Conservation (phyloP, 2,329 filamentous ascomycete genomes). For the Trichoderma sp. region DNA sequence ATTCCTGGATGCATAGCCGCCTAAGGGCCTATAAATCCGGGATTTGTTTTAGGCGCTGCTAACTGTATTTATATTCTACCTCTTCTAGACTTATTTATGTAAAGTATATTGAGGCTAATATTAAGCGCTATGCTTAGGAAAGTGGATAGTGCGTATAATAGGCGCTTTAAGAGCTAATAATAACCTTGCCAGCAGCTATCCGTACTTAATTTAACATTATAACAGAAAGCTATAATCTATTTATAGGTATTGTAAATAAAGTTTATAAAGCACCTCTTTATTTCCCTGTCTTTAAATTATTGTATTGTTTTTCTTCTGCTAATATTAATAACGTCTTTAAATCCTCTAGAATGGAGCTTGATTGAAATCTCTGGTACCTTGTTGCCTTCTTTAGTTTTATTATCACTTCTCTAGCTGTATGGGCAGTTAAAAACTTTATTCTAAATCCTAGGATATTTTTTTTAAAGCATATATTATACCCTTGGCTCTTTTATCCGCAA, state of each 20-base stretch:
- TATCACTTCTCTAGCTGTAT: conserved; percentile 10
- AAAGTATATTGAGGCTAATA: background rate
- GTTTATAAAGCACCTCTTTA: background rate
- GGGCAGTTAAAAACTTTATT: conserved; percentile 11
- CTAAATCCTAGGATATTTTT: conserved; percentile 20
- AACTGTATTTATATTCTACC: background rate
- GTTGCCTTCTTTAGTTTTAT: conserved; percentile 27
- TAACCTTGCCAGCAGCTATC: background rate
- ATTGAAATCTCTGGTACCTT: conserved; percentile 21
- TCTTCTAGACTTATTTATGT: background rate
- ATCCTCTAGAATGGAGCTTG: conserved; percentile 5
- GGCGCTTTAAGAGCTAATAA: conserved; percentile 5
- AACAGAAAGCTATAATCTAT: background rate
- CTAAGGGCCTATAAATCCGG: background rate
- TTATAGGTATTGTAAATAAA: background rate
- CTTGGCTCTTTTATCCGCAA: background rate
- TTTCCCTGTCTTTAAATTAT: background rate
- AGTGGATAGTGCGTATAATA: background rate
- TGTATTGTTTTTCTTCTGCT: too few species aligned
- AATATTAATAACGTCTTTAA: background rate
- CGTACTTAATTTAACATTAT: background rate
- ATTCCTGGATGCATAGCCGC: background rate
- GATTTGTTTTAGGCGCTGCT: background rate
- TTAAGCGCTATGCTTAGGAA: background rate
- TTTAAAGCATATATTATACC: conserved; percentile 22